Evolutionary conservation across 1,284 basidiomycete genomes (phyloP).

Genomic region (Rhodotorula mucilaginosa): DNA sequence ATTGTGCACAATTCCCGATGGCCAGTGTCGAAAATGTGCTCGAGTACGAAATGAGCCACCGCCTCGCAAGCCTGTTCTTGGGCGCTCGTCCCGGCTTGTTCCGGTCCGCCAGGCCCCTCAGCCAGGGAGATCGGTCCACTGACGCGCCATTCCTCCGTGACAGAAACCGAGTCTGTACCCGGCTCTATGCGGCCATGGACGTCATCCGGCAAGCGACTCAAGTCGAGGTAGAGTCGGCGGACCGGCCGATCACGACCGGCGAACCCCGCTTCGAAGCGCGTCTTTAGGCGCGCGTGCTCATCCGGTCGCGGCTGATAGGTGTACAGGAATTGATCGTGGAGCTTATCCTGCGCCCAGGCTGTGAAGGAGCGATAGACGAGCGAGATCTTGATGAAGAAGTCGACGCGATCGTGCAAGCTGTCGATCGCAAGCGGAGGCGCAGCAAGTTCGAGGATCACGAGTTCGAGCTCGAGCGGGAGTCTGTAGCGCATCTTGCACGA

Average conservation of each 20-base stretch:
- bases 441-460: neutral
- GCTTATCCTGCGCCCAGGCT: neutral
- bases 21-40: no score
- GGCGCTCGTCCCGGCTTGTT: no score
- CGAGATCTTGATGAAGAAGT: neutral
- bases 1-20: no score
- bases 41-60: no score
- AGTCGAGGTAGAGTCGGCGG: no score
- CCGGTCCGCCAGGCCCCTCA: no score
- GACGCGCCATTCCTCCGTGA: no score
- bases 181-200: accelerated
- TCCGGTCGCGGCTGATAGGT: neutral
- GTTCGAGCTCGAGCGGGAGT: neutral
- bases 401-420: neutral
- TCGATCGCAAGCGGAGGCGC: neutral
- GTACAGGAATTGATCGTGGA: neutral
- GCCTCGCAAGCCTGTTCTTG: no score
- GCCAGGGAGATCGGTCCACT: no score
- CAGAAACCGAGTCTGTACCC: no score
- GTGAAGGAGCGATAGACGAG: neutral
- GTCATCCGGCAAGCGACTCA: no score
- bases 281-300: neutral
- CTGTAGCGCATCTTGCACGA: neutral
- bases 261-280: neutral
- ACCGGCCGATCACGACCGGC: no score